These are phyloP conservation scores for Aureobasidium lini DNA, from an alignment of 2,329 filamentous ascomycete genomes.

Conservation along the genomic window DNA sequence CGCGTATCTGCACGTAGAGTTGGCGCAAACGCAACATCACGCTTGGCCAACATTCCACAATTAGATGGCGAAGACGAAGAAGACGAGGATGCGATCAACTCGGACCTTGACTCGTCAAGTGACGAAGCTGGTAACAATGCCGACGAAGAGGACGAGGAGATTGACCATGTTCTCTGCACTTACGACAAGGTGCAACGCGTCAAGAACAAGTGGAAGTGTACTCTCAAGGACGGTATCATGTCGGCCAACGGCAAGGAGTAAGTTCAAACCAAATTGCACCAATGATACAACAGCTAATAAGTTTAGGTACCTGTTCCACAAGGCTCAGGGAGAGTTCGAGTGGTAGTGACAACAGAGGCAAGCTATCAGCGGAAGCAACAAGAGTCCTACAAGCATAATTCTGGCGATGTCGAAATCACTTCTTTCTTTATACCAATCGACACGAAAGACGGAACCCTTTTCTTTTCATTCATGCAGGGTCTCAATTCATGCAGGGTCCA, in stretches of 20 bases:
- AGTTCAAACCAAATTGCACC: conserved; percentile 25
- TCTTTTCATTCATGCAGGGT: background rate
- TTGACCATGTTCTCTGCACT: conserved; percentile 90
- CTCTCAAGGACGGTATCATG: conserved; percentile 90
- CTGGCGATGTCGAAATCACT: background rate
- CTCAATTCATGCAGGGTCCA: background rate
- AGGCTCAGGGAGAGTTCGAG: conserved; percentile 94
- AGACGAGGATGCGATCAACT: conserved; percentile 94
- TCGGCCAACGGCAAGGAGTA: conserved; percentile 87
- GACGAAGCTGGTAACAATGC: conserved; percentile 55
- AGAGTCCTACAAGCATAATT: background rate
- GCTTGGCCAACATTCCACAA: background rate
- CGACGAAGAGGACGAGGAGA: conserved; percentile 82
- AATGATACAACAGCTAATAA: conserved; percentile 8
- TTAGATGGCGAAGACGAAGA: conserved; percentile 33
- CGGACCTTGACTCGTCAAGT: conserved; percentile 94
- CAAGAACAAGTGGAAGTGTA: conserved; percentile 98
- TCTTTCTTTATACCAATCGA: background rate
- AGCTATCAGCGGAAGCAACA: background rate
- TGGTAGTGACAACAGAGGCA: conserved; percentile 52
- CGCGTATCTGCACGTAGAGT: conserved; percentile 17
- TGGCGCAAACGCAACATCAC: background rate
- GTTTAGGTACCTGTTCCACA: conserved; percentile 83
- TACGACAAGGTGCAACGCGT: conserved; percentile 99
- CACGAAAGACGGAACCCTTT: background rate